These are phyloP conservation scores for Xylaria longipes DNA, from an alignment of 495 filamentous ascomycete genomes.

Conservation along the genomic window DNA sequence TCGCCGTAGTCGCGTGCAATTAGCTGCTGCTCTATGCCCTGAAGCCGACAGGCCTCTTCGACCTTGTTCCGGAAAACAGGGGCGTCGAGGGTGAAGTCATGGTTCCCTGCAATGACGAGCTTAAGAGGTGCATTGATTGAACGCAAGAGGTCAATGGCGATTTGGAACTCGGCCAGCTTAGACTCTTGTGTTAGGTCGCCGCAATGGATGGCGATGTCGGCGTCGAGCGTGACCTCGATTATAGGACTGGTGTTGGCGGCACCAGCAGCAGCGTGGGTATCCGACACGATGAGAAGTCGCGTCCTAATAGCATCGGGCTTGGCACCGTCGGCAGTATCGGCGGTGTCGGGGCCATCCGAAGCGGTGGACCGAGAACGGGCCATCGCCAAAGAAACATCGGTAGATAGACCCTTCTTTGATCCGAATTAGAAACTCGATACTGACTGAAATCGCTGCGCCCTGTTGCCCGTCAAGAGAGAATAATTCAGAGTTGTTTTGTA, in stretches of 20 bases:
- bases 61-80: constrained; percentile 39
- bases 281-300: constrained; percentile 65
- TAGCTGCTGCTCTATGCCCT: constrained; percentile 26
- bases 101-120: constrained; percentile 81
- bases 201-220: constrained; percentile 74
- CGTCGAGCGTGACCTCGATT: constrained; percentile 26
- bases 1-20: constrained; percentile 33
- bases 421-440: not conserved
- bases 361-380: constrained; percentile 10
- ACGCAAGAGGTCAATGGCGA: constrained; percentile 60
- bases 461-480: not conserved
- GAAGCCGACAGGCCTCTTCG: constrained; percentile 20
- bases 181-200: constrained; percentile 76
- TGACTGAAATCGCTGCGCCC: not conserved
- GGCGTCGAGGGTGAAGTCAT: constrained; percentile 74
- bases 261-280: constrained; percentile 57
- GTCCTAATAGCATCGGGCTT: constrained; percentile 30
- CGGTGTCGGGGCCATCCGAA: constrained; percentile 16
- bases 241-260: not conserved
- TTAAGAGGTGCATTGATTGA: constrained; percentile 70
- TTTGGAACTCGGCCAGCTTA: constrained; percentile 58
- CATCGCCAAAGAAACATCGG: not conserved
- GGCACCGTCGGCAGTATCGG: constrained; percentile 1
- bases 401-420: not conserved
- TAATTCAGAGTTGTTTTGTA: not conserved